These are phyloP conservation scores for Penicillium sp. DNA, from an alignment of 2,329 filamentous ascomycete genomes.

Conservation along the genomic window DNA sequence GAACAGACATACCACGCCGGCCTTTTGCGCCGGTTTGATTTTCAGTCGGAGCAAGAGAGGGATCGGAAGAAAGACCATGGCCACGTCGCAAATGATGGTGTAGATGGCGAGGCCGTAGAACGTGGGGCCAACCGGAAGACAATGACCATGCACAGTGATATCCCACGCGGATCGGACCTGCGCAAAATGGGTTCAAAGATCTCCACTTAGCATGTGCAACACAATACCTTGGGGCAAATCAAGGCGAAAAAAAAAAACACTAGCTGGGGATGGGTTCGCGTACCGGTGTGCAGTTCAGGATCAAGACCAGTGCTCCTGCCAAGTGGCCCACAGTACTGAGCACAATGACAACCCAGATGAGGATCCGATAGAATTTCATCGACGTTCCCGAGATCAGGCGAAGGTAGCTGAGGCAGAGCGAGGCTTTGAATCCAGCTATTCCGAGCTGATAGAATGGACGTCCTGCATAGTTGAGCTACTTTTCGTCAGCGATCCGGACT, in stretches of 20 bases:
- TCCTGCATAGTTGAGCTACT: conserved; percentile 47
- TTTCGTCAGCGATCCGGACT: not conserved
- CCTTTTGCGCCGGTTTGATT: conserved; percentile 45
- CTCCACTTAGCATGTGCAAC: too few species aligned
- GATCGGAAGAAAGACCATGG: conserved; percentile 48
- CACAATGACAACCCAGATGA: conserved; percentile 43
- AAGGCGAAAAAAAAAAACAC: too few species aligned
- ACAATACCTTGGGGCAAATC: too few species aligned
- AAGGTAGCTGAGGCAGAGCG: conserved; percentile 49
- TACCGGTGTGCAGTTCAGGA: conserved; percentile 49
- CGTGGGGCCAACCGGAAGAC: conserved; percentile 43
- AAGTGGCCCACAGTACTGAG: conserved; percentile 45
- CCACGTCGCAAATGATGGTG: conserved; percentile 48
- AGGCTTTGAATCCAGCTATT: conserved; percentile 53
- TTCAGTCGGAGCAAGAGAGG: conserved; percentile 47
- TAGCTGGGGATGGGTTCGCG: not conserved
- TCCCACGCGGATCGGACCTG: conserved; percentile 44
- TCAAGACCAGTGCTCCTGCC: conserved; percentile 45
- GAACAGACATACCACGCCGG: conserved; percentile 49
- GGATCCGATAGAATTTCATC: conserved; percentile 39
- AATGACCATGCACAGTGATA: conserved; percentile 36
- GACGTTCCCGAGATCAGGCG: conserved; percentile 47
- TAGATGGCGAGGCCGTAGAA: conserved; percentile 50
- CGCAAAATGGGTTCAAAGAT: too few species aligned
- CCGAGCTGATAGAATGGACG: conserved; percentile 52